Percentiles rank a stretch among this genome's conserved stretches.
phyloP scores from a whole-genome alignment of 305 asterid genomes.

The Striga hermonthica region DNA sequence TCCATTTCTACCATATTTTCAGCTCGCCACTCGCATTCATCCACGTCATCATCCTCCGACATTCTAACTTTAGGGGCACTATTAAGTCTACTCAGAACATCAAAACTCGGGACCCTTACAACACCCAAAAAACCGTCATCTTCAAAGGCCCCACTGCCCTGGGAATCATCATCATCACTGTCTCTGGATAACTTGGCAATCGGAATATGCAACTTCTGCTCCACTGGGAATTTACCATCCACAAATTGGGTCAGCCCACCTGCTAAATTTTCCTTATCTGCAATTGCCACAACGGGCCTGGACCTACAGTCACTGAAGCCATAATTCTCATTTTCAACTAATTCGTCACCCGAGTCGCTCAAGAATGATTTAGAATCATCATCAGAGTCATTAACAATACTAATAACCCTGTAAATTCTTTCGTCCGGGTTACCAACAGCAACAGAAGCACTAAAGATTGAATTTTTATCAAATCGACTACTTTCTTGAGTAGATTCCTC shows the following conservation, averaged over 20 bases:
- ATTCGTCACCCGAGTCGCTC: slow-evolving; percentile 38
- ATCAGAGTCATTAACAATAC: slow-evolving; percentile 30
- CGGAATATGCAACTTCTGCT: slow-evolving; percentile 41
- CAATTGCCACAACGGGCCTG: slow-evolving; percentile 37
- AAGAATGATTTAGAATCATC: slow-evolving; percentile 32
- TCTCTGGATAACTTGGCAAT: slow-evolving; percentile 63
- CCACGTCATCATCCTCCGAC: slow-evolving; percentile 41
- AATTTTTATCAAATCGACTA: slow-evolving; percentile 23
- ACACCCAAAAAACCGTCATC: slow-evolving; percentile 44
- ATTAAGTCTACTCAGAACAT: slow-evolving; percentile 37
- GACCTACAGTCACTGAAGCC: slow-evolving; percentile 20
- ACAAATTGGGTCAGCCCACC: slow-evolving; percentile 26
- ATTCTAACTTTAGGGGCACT: slow-evolving; percentile 52
- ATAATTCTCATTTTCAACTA: slow-evolving; percentile 26
- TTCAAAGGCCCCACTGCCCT: slow-evolving; percentile 43
- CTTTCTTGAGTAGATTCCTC: slow-evolving; percentile 34
- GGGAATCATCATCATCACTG: slow-evolving; percentile 68
- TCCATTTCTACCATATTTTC: slow-evolving; percentile 38
- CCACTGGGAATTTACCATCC: slow-evolving; percentile 26
- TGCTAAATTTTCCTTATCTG: slow-evolving; percentile 31
- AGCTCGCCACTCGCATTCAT: slow-evolving; percentile 33
- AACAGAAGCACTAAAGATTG: slow-evolving; percentile 30
- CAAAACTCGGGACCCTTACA: slow-evolving; percentile 44
- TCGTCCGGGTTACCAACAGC: slow-evolving; percentile 21
- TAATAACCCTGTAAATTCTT: slow-evolving; percentile 28